Evolutionary conservation across 257 asterid species (phyloP), one percentile per base, ranked within the genome.

Genomic region (Perilla frutescens): DNA sequence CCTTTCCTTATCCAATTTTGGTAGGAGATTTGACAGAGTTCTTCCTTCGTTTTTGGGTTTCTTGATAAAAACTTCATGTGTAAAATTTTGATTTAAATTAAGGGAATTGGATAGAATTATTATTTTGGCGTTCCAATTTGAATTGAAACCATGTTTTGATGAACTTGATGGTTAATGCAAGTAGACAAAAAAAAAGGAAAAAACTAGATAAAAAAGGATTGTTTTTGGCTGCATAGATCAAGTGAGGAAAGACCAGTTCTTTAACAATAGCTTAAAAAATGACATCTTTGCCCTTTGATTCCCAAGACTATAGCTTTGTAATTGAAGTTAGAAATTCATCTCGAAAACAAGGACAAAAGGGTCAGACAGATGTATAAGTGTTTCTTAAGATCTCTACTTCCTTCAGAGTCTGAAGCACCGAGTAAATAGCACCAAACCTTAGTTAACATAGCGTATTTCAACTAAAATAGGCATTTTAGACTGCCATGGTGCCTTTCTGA

Each of bases 91-190:
- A 71, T 40, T 34, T 8, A 29, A 48, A 10, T 65, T 10, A 8
- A 44, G 48, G 45, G 39, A 48, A 26, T 29, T 7, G 34, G 71
- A 58, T 14, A 58, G 37, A 40, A 66, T 54, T 10, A 20, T 44
- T 26, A 14, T 9, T 54, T 51, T 41, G 32, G 48, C 14, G 15
- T 47, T 62, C 29, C 1, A 15, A 34, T 13, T 50, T 29, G 11
- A 65, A 44, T 50, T 29, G 11, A 65, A 44, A 55, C 11, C 45
- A 12, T 62, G 62, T 43, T 49, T 39, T 44, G 65, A 12, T 57
- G 54, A 58, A 49, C 6, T 20, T 37, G 51, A 47, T 47, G 51
- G 51, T 2, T 2, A 11, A 13, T 59, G 11, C 34, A n/a, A 62
- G 14, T 40, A 41, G 37, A n/a, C 31, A n/a, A n/a, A 61, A 29